Evolutionary conservation across 495 filamentous ascomycete genomes (phyloP).

Genomic region (Aspergillus ostianus): DNA sequence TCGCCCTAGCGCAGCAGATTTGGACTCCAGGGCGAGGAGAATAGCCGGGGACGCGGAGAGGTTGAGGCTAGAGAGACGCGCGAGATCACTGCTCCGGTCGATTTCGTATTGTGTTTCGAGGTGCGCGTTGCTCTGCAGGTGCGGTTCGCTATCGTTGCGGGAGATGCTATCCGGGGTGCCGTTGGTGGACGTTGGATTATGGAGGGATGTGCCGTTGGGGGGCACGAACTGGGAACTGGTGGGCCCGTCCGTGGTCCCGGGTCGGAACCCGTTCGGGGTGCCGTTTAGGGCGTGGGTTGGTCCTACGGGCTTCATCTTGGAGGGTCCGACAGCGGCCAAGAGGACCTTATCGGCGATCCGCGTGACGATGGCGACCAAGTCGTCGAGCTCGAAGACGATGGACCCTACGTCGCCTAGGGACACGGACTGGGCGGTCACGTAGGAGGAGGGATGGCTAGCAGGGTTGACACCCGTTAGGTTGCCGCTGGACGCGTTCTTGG

Average conservation of each 20-base stretch:
- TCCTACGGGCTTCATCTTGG: conserved; percentile 23
- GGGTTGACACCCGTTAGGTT: conserved; percentile 50
- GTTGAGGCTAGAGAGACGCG: conserved; percentile 41
- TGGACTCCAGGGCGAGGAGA: conserved; percentile 45
- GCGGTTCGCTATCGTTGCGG: conserved; percentile 11
- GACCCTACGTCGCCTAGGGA: conserved; percentile 51
- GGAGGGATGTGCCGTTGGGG: conserved; percentile 8
- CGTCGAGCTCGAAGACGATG: conserved; percentile 49
- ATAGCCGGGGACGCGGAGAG: conserved; percentile 42
- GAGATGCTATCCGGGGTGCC: conserved; percentile 13
- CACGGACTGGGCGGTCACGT: conserved; percentile 47
- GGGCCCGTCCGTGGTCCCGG: background rate
- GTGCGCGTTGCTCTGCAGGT: conserved; percentile 24
- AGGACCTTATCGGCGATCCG: conserved; percentile 47
- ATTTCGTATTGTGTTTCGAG: conserved; percentile 42
- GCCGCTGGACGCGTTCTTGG: conserved; percentile 44
- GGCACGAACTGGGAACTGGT: background rate
- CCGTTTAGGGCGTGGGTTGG: conserved; percentile 13
- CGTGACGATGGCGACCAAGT: conserved; percentile 46
- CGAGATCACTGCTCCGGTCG: conserved; percentile 42
- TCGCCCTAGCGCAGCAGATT: conserved; percentile 43
- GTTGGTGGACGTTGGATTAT: conserved; percentile 13
- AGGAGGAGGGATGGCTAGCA: conserved; percentile 47
- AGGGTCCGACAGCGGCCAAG: conserved; percentile 44
- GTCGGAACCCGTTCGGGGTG: background rate